phyloP scores from a whole-genome alignment of 2,329 filamentous ascomycete genomes.

The Alternaria alternata region DNA sequence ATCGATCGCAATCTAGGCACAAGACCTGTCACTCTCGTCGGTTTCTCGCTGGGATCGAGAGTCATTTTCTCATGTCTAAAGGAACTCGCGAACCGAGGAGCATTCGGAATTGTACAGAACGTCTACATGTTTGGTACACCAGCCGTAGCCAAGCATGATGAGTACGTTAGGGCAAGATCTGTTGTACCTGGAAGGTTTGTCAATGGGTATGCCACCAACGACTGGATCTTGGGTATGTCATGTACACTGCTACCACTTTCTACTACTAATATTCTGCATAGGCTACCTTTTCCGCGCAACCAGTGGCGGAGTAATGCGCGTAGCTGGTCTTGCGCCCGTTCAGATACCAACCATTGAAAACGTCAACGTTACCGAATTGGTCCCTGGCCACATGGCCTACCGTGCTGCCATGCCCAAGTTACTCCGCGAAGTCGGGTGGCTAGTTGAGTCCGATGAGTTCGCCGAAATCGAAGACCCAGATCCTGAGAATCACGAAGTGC shows the following conservation, averaged over 20 bases:
- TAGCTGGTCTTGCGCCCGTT: slow-evolving; percentile 83
- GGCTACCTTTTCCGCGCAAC: slow-evolving; percentile 94
- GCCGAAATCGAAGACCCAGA: slow-evolving; percentile 97
- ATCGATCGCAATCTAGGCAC: slow-evolving; percentile 91
- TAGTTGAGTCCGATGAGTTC: slow-evolving; percentile 92
- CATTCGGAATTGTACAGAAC: slow-evolving; percentile 88
- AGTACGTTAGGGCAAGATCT: slow-evolving; percentile 81
- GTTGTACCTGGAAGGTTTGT: slow-evolving; percentile 92
- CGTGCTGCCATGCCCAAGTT: slow-evolving; percentile 89
- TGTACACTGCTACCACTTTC: neutral
- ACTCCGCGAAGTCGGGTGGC: slow-evolving; percentile 87
- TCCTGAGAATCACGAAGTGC: slow-evolving; percentile 86
- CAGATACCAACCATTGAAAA: slow-evolving; percentile 89
- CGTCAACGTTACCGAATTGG: slow-evolving; percentile 82
- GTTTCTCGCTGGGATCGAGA: slow-evolving; percentile 90
- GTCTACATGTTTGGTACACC: slow-evolving; percentile 95
- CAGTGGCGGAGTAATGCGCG: slow-evolving; percentile 85
- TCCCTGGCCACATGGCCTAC: slow-evolving; percentile 96
- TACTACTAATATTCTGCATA: slow-evolving; percentile 28
- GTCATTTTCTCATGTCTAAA: slow-evolving; percentile 92
- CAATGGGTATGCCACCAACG: slow-evolving; percentile 91
- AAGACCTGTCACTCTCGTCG: slow-evolving; percentile 89
- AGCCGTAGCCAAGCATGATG: slow-evolving; percentile 88
- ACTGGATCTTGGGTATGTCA: slow-evolving; percentile 85
- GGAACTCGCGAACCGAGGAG: slow-evolving; percentile 84